Percentiles rank a stretch among this genome's conserved stretches.
phyloP scores from a whole-genome alignment of 345 rosid species.

The Mercurialis annua region DNA sequence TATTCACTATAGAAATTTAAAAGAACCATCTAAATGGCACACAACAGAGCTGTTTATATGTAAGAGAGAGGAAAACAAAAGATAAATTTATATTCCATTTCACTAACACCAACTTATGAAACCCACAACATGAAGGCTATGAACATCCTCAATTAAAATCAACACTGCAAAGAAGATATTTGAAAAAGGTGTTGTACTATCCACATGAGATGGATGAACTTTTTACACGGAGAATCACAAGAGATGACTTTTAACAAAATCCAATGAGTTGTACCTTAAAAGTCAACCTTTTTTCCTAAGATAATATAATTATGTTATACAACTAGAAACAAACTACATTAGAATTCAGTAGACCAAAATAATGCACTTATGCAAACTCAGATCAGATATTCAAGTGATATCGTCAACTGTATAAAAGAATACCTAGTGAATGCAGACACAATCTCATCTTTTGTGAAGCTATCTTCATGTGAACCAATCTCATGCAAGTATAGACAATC shows the following conservation, averaged over 20 bases:
- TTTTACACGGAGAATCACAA: too few species aligned
- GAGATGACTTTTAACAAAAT: neutral
- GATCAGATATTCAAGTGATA: neutral
- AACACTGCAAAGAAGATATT: neutral
- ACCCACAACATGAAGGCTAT: neutral
- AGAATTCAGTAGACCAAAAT: neutral
- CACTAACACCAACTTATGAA: neutral
- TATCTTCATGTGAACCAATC: constrained; percentile 85
- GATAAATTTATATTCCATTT: neutral
- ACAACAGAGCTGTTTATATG: neutral
- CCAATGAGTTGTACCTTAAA: neutral
- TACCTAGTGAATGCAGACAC: constrained; percentile 86
- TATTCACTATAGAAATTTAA: neutral
- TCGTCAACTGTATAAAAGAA: neutral
- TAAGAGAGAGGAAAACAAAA: neutral
- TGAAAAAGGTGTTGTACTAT: neutral
- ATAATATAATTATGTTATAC: neutral
- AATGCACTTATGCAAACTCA: neutral
- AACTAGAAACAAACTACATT: neutral
- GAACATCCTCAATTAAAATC: neutral
- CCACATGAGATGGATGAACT: neutral
- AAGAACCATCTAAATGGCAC: neutral
- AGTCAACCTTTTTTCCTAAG: neutral
- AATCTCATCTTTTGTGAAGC: constrained; percentile 91
- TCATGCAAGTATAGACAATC: constrained; percentile 96